A percentile compares a stretch with the other conserved stretches of the same genome.
Evolutionary conservation across 768 basidiomycete genomes (phyloP).

Genomic region (Pulveroboletus sp.): DNA sequence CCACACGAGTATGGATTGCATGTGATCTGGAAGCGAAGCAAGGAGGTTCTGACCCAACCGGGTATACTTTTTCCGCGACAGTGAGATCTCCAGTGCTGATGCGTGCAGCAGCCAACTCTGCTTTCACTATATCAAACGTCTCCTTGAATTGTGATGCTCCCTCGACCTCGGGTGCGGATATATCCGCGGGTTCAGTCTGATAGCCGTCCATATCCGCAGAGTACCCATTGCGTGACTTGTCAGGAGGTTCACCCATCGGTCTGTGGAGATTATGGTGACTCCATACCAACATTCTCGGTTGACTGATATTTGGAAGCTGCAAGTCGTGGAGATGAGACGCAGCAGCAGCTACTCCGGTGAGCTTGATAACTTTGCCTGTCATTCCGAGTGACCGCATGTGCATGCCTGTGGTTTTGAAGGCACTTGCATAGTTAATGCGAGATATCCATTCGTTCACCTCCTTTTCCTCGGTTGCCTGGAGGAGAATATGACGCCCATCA

Average conservation of each 20-base stretch:
- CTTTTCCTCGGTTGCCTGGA: constrained; percentile 65
- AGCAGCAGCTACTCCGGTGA: constrained; percentile 84
- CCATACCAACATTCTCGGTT: constrained; percentile 36
- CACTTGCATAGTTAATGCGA: constrained; percentile 89
- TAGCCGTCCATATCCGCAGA: constrained; percentile 31
- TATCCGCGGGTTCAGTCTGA: constrained; percentile 18
- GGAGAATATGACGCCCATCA: constrained; percentile 77
- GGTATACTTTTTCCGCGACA: constrained; percentile 11
- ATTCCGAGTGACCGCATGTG: constrained; percentile 75
- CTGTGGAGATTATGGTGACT: constrained; percentile 39
- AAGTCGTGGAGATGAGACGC: constrained; percentile 77
- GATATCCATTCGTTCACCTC: constrained; percentile 91
- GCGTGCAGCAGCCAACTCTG: constrained; percentile 64
- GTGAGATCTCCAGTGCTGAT: constrained; percentile 31
- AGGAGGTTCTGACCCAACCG: constrained; percentile 23
- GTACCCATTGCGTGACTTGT: constrained; percentile 23
- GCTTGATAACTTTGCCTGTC: constrained; percentile 65
- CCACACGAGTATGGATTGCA: constrained; percentile 58
- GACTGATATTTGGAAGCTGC: constrained; percentile 34
- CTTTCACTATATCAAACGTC: constrained; percentile 85
- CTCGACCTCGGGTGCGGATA: constrained; percentile 54
- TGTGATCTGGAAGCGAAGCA: constrained; percentile 47
- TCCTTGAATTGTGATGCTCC: constrained; percentile 70
- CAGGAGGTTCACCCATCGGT: constrained; percentile 35
- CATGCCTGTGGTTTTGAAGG: constrained; percentile 84